Conservation (phyloP, 2,329 filamentous ascomycete species). For the Aspergillus ustus region DNA sequence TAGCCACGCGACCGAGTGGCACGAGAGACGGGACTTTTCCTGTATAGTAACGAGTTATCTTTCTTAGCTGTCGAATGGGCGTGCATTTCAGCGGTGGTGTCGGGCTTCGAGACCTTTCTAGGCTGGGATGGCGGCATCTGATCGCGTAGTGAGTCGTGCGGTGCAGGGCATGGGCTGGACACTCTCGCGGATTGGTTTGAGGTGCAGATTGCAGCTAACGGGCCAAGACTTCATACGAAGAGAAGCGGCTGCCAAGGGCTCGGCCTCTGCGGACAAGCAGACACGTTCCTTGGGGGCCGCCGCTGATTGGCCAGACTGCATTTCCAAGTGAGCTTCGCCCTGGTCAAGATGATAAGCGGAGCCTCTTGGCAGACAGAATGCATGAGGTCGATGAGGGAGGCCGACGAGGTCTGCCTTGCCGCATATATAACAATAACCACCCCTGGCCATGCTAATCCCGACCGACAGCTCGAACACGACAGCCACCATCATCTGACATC, state of each 20-base stretch:
- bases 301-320: not conserved
- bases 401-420: not conserved
- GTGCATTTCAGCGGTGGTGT: not conserved
- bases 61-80: not conserved
- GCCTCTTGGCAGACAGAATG: conserved; percentile 6
- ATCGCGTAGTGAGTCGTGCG: not conserved
- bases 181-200: not conserved
- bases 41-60: not conserved
- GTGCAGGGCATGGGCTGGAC: not conserved
- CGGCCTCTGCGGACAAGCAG: not conserved
- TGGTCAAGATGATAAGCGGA: not conserved
- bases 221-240: not conserved
- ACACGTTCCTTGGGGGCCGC: not conserved
- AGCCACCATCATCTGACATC: not conserved
- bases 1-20: not conserved
- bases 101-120: conserved; percentile 4
- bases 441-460: not conserved
- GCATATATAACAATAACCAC: conserved; percentile 16
- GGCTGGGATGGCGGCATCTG: not conserved
- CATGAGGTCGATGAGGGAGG: too few relatives aligned
- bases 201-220: not conserved
- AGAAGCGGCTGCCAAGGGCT: not conserved
- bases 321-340: conserved; percentile 5
- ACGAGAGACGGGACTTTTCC: not conserved
- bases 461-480: not conserved